Percentiles rank a stretch among this genome's conserved stretches.
Conservation (phyloP, 2,329 filamentous ascomycete genomes). For the Paecilomyces fulvus region DNA sequence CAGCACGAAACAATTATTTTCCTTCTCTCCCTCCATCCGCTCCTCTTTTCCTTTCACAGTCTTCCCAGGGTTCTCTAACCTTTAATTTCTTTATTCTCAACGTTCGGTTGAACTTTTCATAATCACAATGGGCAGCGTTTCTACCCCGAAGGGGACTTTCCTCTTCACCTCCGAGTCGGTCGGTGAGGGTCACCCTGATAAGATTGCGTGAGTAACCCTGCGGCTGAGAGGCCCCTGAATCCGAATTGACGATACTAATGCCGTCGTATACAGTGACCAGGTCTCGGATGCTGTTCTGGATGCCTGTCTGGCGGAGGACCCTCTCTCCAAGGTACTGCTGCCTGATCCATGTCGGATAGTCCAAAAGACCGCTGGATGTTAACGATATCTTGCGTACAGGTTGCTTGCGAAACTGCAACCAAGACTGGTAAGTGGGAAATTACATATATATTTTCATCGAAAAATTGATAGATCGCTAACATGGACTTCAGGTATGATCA, state of each 20-base stretch:
- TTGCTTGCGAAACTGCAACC: slow-evolving; percentile 97
- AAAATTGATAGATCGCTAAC: slow-evolving; percentile 6
- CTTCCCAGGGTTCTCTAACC: slow-evolving; percentile 10
- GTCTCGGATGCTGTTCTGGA: slow-evolving; percentile 98
- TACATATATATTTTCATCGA: slow-evolving; percentile 3
- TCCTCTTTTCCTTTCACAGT: slow-evolving; percentile 10
- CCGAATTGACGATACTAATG: slow-evolving; percentile 9
- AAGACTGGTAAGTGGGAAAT: slow-evolving; percentile 72
- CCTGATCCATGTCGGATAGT: slow-evolving; percentile 1
- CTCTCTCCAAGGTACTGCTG: slow-evolving; percentile 70
- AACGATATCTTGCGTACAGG: slow-evolving; percentile 26
- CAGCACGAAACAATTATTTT: slow-evolving; percentile 12
- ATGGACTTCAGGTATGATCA: slow-evolving; percentile 60
- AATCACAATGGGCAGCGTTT: slow-evolving; percentile 53
- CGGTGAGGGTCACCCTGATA: slow-evolving; percentile 86
- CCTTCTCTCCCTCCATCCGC: slow-evolving; percentile 9
- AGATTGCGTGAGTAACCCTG: slow-evolving; percentile 61
- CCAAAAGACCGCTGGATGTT: slow-evolving; percentile 4
- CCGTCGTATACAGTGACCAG: slow-evolving; percentile 57
- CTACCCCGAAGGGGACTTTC: slow-evolving; percentile 55
- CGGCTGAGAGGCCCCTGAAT: not conserved
- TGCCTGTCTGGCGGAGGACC: slow-evolving; percentile 89
- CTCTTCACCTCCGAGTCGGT: slow-evolving; percentile 88
- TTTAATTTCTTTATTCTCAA: slow-evolving; percentile 6
- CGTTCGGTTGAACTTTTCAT: not conserved